phyloP scores from a whole-genome alignment of 164 flowering plant genomes.

The Taxillus chinensis region DNA sequence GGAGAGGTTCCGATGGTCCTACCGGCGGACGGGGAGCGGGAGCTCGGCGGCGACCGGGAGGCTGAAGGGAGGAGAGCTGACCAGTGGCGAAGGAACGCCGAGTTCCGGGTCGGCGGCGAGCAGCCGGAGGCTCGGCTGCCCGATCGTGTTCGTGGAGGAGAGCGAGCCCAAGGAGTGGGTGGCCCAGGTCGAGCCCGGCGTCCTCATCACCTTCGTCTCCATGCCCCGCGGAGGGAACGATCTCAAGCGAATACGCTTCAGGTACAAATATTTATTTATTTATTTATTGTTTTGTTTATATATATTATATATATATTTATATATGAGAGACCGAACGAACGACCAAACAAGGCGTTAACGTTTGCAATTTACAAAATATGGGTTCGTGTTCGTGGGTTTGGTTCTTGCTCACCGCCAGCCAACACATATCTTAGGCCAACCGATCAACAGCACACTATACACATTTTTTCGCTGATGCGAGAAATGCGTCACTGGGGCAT shows the following conservation, averaged over 20 bases:
- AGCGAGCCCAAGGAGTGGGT: slow-evolving; percentile 64
- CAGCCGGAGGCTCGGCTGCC: slow-evolving; percentile 25
- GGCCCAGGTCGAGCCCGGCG: slow-evolving; percentile 65
- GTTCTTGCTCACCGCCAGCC: no score
- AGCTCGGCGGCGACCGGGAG: slow-evolving; percentile 36
- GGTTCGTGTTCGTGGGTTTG: no score
- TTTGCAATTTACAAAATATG: no score
- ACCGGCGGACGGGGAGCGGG: slow-evolving; percentile 37
- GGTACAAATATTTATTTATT: slow-evolving; percentile 20
- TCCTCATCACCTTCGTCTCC: slow-evolving; percentile 52
- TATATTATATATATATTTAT: neutral
- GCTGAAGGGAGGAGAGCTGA: slow-evolving; percentile 29
- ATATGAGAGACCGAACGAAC: no score
- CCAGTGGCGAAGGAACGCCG: slow-evolving; percentile 47
- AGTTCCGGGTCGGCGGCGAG: slow-evolving; percentile 16
- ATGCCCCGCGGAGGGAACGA: slow-evolving; percentile 53
- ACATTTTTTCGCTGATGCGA: no score
- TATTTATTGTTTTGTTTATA: neutral
- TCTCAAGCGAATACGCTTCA: slow-evolving; percentile 60
- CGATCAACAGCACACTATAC: no score
- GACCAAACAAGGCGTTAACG: no score
- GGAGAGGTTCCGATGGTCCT: slow-evolving; percentile 41
- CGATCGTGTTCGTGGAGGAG: slow-evolving; percentile 47
- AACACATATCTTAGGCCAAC: no score
- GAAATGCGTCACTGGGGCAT: no score